A percentile compares a stretch with the other conserved stretches of the same genome.
Conservation (phyloP, 257 asterid genomes). For the Plantago ovata region DNA sequence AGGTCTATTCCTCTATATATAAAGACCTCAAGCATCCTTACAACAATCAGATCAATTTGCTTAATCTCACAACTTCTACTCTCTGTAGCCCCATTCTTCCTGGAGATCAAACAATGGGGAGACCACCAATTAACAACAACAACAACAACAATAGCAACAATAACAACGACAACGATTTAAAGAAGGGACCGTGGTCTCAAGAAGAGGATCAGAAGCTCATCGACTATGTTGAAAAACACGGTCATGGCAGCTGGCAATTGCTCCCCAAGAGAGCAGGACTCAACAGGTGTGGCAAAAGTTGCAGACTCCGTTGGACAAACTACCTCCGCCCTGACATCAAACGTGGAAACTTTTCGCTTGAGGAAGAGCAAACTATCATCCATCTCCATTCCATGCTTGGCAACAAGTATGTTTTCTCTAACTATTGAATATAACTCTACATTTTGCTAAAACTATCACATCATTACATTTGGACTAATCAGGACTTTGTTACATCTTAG, state of each 20-base stretch:
- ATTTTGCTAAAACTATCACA: background rate
- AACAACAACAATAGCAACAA: conserved; percentile 3
- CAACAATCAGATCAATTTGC: background rate
- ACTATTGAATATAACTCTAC: background rate
- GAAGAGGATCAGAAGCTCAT: conserved; percentile 39
- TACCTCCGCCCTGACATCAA: conserved; percentile 45
- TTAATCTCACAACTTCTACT: too few species aligned
- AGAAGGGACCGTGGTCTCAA: conserved; percentile 47
- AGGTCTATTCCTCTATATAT: background rate
- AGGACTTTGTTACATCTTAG: conserved; percentile 22
- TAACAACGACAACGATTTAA: conserved; percentile 14
- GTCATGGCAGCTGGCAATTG: conserved; percentile 38
- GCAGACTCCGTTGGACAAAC: conserved; percentile 44
- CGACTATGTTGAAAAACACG: conserved; percentile 23
- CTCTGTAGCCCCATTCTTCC: background rate
- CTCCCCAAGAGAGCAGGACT: conserved; percentile 37
- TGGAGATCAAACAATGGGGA: conserved; percentile 26
- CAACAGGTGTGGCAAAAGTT: conserved; percentile 45
- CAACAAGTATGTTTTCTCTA: conserved; percentile 26
- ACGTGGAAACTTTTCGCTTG: conserved; percentile 34
- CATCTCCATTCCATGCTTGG: conserved; percentile 39
- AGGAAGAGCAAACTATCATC: conserved; percentile 39
- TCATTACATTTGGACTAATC: background rate
- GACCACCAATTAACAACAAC: conserved; percentile 18
- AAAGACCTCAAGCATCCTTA: conserved; percentile 4